Evolutionary conservation across 257 asterid genomes (phyloP).

Genomic region (Thymus mandschuricus): DNA sequence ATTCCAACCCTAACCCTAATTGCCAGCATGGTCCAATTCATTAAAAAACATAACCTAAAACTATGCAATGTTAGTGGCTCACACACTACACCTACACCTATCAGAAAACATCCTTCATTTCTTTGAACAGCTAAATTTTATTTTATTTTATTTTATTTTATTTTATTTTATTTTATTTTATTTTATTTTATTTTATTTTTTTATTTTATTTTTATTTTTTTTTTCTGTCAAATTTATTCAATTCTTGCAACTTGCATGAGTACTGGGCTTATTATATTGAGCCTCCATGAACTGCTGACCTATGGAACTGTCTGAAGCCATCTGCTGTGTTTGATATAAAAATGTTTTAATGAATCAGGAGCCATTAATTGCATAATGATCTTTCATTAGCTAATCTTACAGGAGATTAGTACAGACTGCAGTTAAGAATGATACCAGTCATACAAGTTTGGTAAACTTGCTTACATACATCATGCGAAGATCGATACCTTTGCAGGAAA

Average conservation of each 20-base stretch:
- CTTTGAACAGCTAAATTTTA: neutral
- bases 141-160: too few relatives aligned
- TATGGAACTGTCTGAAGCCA: neutral
- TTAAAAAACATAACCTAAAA: slow-evolving; percentile 9
- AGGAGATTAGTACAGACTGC: slow-evolving; percentile 31
- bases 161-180: too few relatives aligned
- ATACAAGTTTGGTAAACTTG: slow-evolving; percentile 37
- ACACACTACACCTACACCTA: slow-evolving; percentile 10
- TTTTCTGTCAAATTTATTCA: neutral
- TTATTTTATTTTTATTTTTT: too few relatives aligned
- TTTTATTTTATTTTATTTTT: too few relatives aligned
- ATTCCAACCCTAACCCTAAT: slow-evolving; percentile 30
- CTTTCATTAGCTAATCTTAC: slow-evolving; percentile 23
- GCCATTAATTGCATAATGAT: slow-evolving; percentile 17
- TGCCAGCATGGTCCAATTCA: neutral
- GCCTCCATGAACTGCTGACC: too few relatives aligned
- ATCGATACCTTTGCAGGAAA: too few relatives aligned
- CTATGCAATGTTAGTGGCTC: slow-evolving; percentile 20
- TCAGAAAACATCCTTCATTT: slow-evolving; percentile 21
- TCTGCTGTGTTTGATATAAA: too few relatives aligned
- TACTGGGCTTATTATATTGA: too few relatives aligned
- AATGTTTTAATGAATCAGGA: too few relatives aligned
- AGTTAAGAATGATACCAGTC: slow-evolving; percentile 22
- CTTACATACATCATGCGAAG: slow-evolving; percentile 9
- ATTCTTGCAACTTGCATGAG: neutral